A percentile compares a stretch with the other conserved stretches of the same genome.
Evolutionary conservation across 495 filamentous ascomycete genomes (phyloP).

Genomic region (Penicillium paxilli): DNA sequence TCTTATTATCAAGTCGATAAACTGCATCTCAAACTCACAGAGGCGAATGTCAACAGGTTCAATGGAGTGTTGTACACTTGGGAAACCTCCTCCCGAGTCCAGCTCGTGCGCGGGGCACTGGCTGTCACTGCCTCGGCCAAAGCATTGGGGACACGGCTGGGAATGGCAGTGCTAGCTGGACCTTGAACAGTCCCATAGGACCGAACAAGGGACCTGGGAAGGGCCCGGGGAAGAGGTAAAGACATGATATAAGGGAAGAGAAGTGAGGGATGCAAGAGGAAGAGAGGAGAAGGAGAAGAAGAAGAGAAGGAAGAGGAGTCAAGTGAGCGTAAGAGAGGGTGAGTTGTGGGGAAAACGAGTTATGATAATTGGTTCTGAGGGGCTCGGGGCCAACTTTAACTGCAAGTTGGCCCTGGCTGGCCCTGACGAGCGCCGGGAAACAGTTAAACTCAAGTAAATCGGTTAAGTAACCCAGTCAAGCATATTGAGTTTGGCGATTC

Average conservation of each 20-base stretch:
- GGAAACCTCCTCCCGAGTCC: conserved; percentile 75
- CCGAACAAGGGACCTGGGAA: conserved; percentile 29
- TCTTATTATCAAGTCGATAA: too few species aligned
- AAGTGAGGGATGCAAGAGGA: background rate
- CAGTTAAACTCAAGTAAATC: background rate
- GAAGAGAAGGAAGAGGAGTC: background rate
- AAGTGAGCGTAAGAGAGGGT: background rate
- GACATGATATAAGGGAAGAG: conserved; percentile 27
- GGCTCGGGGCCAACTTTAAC: conserved; percentile 1
- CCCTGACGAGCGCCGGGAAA: too few species aligned
- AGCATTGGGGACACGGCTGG: conserved; percentile 35
- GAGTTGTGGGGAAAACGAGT: background rate
- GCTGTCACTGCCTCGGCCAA: conserved; percentile 58
- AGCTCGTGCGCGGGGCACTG: conserved; percentile 60
- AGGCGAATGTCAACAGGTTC: conserved; percentile 71
- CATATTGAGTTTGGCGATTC: too few species aligned
- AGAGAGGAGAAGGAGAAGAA: background rate
- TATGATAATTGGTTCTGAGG: background rate
- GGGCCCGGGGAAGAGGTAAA: conserved; percentile 24
- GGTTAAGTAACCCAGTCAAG: background rate
- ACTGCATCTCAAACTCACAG: conserved; percentile 51
- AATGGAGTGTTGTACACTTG: conserved; percentile 76
- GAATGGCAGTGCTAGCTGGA: conserved; percentile 32
- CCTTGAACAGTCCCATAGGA: conserved; percentile 49
- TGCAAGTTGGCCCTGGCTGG: background rate